phyloP scores from a whole-genome alignment of 805 yeast genomes.

The Zygotorulaspora sp. region DNA sequence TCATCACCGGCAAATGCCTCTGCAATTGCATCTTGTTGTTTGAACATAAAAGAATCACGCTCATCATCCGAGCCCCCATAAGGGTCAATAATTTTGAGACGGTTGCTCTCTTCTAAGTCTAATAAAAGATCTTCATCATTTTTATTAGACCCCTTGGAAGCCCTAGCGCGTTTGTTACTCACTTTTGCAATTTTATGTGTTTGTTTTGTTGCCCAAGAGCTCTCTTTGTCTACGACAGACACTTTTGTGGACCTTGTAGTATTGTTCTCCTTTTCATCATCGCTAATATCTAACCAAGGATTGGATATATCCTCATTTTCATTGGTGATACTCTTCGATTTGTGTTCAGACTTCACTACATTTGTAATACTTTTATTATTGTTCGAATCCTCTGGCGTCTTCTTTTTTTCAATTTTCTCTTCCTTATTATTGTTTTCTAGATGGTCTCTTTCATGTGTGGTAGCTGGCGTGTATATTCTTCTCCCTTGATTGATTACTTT shows the following conservation, averaged over 20 bases:
- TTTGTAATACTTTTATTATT: background rate
- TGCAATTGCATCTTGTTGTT: conserved; percentile 74
- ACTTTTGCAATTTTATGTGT: conserved; percentile 42
- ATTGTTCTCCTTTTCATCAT: conserved; percentile 24
- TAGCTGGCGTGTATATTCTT: conserved; percentile 66
- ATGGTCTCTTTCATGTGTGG: conserved; percentile 13
- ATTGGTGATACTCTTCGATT: conserved; percentile 3
- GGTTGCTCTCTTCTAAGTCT: conserved; percentile 44
- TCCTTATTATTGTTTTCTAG: conserved; percentile 7
- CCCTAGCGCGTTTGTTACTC: conserved; percentile 18
- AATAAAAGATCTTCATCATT: conserved; percentile 35
- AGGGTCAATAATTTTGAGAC: conserved; percentile 51
- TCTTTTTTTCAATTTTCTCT: conserved; percentile 2
- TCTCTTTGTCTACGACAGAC: conserved; percentile 45
- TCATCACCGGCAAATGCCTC: conserved; percentile 98
- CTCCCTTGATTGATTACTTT: conserved; percentile 66
- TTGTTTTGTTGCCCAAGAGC: conserved; percentile 47
- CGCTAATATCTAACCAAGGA: conserved; percentile 47
- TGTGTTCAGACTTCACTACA: background rate
- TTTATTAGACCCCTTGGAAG: conserved; percentile 16
- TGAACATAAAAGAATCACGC: conserved; percentile 51
- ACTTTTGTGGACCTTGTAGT: conserved; percentile 43
- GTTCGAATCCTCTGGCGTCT: background rate
- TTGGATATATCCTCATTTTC: conserved; percentile 34
- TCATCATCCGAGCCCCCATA: conserved; percentile 45